Conservation (phyloP, 805 yeast species). For the Sugiyamaella americana region DNA sequence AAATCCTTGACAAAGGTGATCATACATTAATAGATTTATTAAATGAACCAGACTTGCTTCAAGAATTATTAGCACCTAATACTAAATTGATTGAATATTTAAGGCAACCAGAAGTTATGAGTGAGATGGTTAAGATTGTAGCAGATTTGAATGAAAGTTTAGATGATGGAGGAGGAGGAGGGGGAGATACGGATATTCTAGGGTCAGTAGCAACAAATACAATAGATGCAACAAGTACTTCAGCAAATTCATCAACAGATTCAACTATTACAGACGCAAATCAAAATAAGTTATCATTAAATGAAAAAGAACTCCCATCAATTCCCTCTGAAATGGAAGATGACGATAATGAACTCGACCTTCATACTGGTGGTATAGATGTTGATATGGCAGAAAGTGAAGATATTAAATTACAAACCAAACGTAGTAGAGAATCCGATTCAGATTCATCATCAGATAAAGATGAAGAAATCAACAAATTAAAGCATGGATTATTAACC, state of each 20-base stretch:
- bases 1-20: constrained; percentile 42
- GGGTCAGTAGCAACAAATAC: background rate
- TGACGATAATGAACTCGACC: background rate
- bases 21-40: constrained; percentile 45
- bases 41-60: constrained; percentile 68
- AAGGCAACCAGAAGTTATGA: constrained; percentile 69
- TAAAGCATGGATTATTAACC: background rate
- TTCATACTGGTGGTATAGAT: background rate
- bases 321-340: background rate
- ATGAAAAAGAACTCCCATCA: background rate
- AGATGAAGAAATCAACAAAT: background rate
- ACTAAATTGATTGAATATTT: constrained; percentile 71
- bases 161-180: constrained; percentile 1
- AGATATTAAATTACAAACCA: background rate
- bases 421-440: background rate
- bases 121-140: constrained; percentile 44
- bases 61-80: constrained; percentile 67
- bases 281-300: no score
- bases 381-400: background rate
- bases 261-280: background rate
- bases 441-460: background rate
- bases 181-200: no score
- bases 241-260: no score
- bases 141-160: constrained; percentile 10
- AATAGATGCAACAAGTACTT: background rate